These are phyloP conservation scores for Silene noctiflora DNA, from an alignment of 179 eudicot species.

Conservation along the genomic window DNA sequence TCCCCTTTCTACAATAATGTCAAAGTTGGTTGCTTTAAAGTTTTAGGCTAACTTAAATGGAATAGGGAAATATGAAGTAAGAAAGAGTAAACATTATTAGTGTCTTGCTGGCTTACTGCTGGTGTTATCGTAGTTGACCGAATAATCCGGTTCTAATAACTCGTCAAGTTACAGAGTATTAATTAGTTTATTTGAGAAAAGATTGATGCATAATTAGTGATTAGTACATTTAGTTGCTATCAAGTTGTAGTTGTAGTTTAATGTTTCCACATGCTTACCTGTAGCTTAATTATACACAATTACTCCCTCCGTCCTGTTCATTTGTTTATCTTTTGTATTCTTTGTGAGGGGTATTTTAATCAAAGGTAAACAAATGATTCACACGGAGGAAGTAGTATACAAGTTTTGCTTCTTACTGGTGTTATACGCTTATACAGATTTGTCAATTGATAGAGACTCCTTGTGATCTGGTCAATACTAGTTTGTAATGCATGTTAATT, in stretches of 20 bases:
- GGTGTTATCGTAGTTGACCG: constrained; percentile 4
- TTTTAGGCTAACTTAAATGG: neutral
- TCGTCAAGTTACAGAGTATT: too few species aligned
- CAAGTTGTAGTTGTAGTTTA: too few species aligned
- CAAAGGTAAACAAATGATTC: too few species aligned
- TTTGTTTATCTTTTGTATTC: too few species aligned
- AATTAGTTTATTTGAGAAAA: too few species aligned
- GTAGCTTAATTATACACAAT: too few species aligned
- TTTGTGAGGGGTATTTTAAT: too few species aligned
- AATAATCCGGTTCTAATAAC: neutral
- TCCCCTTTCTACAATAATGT: neutral
- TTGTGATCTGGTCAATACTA: neutral
- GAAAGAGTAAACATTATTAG: neutral
- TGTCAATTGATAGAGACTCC: neutral
- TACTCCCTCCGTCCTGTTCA: too few species aligned
- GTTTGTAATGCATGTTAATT: constrained; percentile 17
- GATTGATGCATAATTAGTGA: neutral
- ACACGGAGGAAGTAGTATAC: too few species aligned
- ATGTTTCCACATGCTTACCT: too few species aligned
- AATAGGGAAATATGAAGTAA: too few species aligned
- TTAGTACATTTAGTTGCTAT: too few species aligned
- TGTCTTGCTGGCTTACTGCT: constrained; percentile 14
- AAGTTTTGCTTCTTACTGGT: neutral
- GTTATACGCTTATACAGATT: neutral
- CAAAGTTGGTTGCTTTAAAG: constrained; percentile 15